Percentiles rank a stretch among this genome's conserved stretches.
phyloP scores from a whole-genome alignment of 345 rosid genomes.

The Excoecaria cochinchinensis region DNA sequence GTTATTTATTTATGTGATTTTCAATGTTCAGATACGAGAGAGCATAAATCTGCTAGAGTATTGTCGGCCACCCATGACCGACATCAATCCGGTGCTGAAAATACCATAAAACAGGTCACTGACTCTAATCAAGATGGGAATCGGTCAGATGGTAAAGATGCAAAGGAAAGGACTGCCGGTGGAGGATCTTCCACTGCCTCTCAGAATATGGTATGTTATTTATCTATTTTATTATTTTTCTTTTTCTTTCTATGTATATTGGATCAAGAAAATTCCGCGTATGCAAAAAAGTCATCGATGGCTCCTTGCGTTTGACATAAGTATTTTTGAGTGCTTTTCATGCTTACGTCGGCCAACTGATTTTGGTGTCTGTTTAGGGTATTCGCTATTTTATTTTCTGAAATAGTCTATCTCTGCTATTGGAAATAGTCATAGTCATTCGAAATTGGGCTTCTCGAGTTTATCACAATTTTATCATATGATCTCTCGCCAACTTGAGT shows the following conservation, averaged over 20 bases:
- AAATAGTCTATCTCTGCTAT: constrained; percentile 6
- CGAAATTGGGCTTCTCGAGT: not conserved
- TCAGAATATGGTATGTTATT: constrained; percentile 15
- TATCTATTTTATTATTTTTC: not conserved
- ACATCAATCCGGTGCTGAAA: constrained; percentile 37
- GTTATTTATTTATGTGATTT: constrained; percentile 21
- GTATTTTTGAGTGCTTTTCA: not conserved
- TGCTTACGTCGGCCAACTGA: not conserved
- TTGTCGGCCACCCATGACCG: constrained; percentile 59
- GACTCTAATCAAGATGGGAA: constrained; percentile 21
- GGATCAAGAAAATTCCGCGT: not conserved
- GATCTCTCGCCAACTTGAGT: constrained; percentile 1
- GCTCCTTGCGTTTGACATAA: constrained; percentile 11
- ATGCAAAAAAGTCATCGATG: constrained; percentile 15
- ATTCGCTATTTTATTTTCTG: not conserved
- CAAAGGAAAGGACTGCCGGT: not conserved
- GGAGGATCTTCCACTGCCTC: constrained; percentile 1
- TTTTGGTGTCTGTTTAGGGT: constrained; percentile 3
- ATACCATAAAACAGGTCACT: constrained; percentile 59
- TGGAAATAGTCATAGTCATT: constrained; percentile 21
- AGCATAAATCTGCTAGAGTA: constrained; percentile 71
- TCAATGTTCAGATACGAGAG: constrained; percentile 36
- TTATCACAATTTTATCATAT: not conserved
- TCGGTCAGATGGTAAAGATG: constrained; percentile 5
- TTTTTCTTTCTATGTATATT: not conserved